Base-by-base conservation (phyloP, 306 rosid genomes). In the Fragaria nilgerrensis region DNA sequence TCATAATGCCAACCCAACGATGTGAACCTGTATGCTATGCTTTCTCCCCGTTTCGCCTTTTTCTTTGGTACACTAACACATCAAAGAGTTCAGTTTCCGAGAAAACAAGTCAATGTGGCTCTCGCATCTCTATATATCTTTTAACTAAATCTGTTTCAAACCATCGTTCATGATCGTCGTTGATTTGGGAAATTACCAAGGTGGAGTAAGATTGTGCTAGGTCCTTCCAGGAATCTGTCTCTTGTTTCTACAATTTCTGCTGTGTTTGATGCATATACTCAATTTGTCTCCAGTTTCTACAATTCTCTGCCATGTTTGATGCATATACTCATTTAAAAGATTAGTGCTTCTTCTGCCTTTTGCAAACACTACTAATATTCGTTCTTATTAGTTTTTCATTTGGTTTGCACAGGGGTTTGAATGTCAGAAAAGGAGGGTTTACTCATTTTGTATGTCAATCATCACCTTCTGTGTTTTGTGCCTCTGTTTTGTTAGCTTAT, bases 91-190 rank as follows among this genome's bases (percentile, higher is more conserved):
- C 67, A 53, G 32, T 39, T 70, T 68, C 70, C 70, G 58, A 49
- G 52, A 44, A 48, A 83, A 81, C 81, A 64, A 59, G 61, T 67
- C 70, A 27, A 45, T 19, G 29, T 87, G 78, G 78, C 53, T 58
- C n/a, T 44, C 37, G 58, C 80, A 63, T 48, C 52, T 82, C 39
- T 8, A 55, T 72, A 0, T 32, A 22, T 72, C 87, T 79, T 82
- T 79, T 71, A 73, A 9, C 74, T 68, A 43, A 50, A 79, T 75
- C 71, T 75, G 82, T 78, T 78, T 66, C 73, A 76, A 73, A 78
- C 79, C 77, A 69, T 70, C 37, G 32, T 48, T 25, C 37, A 63
- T 49, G 73, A 47, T 79, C 62, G 62, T 25, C 72, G 29, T 36
- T 37, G 43, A 23, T 73, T 68, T 73, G n/a, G 53, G 47, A 68